Base-by-base conservation (phyloP, 805 yeast genomes). In the Komagataella kurtzmanii region DNA sequence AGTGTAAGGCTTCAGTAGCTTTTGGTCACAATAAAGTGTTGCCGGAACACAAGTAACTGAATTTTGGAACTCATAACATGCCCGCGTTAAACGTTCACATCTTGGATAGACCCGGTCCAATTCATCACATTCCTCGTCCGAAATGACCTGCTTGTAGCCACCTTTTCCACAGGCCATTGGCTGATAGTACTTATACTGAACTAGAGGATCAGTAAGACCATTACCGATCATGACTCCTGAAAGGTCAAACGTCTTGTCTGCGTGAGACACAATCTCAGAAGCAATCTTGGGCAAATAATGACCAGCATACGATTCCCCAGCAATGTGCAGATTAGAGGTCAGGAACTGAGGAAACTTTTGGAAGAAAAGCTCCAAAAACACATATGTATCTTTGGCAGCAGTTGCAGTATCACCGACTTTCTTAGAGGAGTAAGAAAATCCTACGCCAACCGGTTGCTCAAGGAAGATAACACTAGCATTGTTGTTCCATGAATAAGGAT, bases 131-230 rank as follows among this genome's bases (percentile, higher is more conserved):
- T 79, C 80, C 51, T 77, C 80, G n/a, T 80, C 81, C 17, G 77
- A 70, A 56, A 88, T 71, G 2, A 88, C 88, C 17, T 90, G 72
- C 17, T 83, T 83, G 60, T 81, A 81, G 5, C 96, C 97, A 57
- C 96, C 95, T 57, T 76, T 65, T 51, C 96, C 93, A 68, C 98
- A 91, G 3, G 95, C 95, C 97, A 91, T 90, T 56, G 95, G 95
- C 65, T 84, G 80, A 63, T 88, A 89, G 66, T 81, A 81, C 53
- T 77, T 76, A 61, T 84, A 82, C 72, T 89, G 97, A 47, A 77
- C 75, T 54, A 84, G 71, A 3, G 95, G 85, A 65, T 88, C 95
- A 43, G 96, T 88, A 58, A 90, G 78, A 51, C 98, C 97, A 65
- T 90, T 90, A 55, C 98, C 98, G 61, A 90, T 90, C 63, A 91